Evolutionary conservation across 2,329 filamentous ascomycete species (phyloP).

Genomic region (Trichoderma sp.): DNA sequence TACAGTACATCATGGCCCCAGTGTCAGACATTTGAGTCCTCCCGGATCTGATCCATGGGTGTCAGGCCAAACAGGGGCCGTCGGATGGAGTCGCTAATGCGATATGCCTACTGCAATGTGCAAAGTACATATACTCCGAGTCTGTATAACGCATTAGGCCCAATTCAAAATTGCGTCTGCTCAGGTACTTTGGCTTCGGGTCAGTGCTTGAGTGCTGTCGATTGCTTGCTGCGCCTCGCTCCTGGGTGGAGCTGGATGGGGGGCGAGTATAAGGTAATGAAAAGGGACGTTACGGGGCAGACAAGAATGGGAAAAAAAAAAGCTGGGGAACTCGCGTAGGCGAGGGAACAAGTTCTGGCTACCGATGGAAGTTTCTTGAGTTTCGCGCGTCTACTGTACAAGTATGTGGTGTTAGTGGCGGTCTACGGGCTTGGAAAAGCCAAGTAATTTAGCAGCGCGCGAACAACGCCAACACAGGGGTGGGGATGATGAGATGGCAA

Average conservation of each 20-base stretch:
- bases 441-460: background rate
- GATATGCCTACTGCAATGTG: background rate
- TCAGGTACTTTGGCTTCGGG: constrained; percentile 1
- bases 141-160: background rate
- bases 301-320: background rate
- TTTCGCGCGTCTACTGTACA: background rate
- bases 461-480: background rate
- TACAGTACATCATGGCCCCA: background rate
- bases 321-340: background rate
- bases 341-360: constrained; percentile 5
- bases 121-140: background rate
- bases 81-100: constrained; percentile 5
- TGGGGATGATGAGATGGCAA: background rate
- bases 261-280: background rate
- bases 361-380: background rate
- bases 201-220: constrained; percentile 17
- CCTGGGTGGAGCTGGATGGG: constrained; percentile 3
- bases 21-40: constrained; percentile 13
- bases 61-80: constrained; percentile 19
- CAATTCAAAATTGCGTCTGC: background rate
- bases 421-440: background rate
- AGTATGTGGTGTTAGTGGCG: background rate
- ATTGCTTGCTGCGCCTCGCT: constrained; percentile 27
- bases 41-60: constrained; percentile 2
- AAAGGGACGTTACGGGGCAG: background rate